A percentile compares a stretch with the other conserved stretches of the same genome.
Evolutionary conservation across 176 grass and related monocot species (phyloP).

Genomic region (Aegilops speltoides): DNA sequence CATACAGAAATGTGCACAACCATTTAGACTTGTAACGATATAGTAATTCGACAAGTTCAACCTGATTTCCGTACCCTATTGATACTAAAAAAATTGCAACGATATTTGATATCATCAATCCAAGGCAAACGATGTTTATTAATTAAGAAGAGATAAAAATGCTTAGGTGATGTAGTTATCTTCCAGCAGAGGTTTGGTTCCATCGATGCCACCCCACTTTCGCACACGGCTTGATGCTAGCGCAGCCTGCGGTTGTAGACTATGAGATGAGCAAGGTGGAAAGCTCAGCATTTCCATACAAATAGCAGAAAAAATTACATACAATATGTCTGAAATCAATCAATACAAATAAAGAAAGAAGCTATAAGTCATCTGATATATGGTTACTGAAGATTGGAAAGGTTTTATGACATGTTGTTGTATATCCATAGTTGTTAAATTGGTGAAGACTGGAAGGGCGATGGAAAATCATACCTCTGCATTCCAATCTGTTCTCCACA

Average conservation of each 20-base stretch:
- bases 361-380: not conserved
- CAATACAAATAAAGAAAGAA: not conserved
- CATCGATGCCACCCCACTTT: slow-evolving; percentile 27
- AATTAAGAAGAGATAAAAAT: too few relatives aligned
- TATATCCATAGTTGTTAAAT: not conserved
- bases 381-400: not conserved
- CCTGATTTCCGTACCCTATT: too few relatives aligned
- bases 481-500: slow-evolving; percentile 59
- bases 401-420: not conserved
- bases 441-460: not conserved
- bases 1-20: too few relatives aligned
- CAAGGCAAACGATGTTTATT: too few relatives aligned
- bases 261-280: not conserved
- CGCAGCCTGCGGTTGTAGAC: slow-evolving; percentile 19
- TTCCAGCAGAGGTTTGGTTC: slow-evolving; percentile 27
- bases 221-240: slow-evolving; percentile 37
- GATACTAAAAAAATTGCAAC: too few relatives aligned
- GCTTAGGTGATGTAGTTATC: not conserved
- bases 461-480: slow-evolving; percentile 26
- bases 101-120: too few relatives aligned
- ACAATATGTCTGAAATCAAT: not conserved
- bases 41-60: too few relatives aligned
- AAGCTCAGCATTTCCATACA: not conserved
- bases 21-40: too few relatives aligned
- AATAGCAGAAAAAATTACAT: not conserved